phyloP scores from a whole-genome alignment of 208 protist species.

The Leishmania mexicana region DNA sequence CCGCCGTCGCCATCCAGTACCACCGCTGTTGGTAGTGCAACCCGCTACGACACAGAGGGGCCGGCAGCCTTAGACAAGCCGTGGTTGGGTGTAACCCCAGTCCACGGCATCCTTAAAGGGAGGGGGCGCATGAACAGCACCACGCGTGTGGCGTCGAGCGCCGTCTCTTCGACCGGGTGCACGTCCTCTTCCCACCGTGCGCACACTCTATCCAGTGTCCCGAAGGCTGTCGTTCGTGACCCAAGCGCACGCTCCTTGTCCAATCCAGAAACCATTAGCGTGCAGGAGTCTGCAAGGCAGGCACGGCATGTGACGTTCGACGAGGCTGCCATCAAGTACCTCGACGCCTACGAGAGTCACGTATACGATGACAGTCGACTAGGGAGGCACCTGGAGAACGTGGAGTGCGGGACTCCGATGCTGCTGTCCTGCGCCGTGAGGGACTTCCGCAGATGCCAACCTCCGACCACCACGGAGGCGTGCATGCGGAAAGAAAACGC shows the following conservation, averaged over 20 bases:
- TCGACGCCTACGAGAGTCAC: conserved; percentile 7
- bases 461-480: background rate
- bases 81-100: background rate
- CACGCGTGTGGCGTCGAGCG: background rate
- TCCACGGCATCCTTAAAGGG: conserved; percentile 12
- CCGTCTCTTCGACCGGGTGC: background rate
- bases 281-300: background rate
- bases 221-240: background rate
- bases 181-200: background rate
- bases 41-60: too few species aligned
- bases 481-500: conserved; percentile 13
- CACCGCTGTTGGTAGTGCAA: background rate
- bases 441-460: background rate
- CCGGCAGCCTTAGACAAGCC: background rate
- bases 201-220: background rate
- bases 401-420: conserved; percentile 13
- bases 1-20: background rate
- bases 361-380: conserved; percentile 9
- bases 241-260: background rate
- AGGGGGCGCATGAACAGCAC: background rate
- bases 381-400: background rate
- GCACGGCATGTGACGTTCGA: conserved; percentile 29
- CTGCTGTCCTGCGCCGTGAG: background rate
- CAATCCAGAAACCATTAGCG: background rate
- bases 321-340: conserved; percentile 15